Evolutionary conservation across 495 filamentous ascomycete genomes (phyloP).

Genomic region (Penicillium fimorum): DNA sequence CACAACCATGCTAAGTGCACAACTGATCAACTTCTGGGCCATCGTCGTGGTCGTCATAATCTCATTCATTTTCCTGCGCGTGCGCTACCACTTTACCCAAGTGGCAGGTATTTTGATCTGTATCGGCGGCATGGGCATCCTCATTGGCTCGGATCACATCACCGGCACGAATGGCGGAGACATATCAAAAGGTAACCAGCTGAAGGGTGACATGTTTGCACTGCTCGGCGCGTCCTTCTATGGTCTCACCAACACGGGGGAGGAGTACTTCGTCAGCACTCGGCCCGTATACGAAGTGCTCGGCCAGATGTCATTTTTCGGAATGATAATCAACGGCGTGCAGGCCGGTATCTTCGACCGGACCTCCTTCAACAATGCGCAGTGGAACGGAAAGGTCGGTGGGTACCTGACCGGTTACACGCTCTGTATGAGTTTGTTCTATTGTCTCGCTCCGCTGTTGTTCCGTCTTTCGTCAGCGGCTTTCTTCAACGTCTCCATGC

Average conservation of each 20-base stretch:
- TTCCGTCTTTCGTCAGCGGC: conserved; percentile 86
- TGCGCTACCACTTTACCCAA: conserved; percentile 86
- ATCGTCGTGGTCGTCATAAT: conserved; percentile 89
- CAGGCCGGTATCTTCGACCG: conserved; percentile 92
- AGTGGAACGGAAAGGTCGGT: conserved; percentile 63
- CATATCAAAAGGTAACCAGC: conserved; percentile 56
- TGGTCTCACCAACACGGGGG: conserved; percentile 82
- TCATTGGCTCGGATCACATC: conserved; percentile 86
- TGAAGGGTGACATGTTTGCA: conserved; percentile 93
- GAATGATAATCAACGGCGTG: conserved; percentile 84
- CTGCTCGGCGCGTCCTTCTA: conserved; percentile 87
- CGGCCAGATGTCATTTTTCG: conserved; percentile 86
- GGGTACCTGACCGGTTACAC: conserved; percentile 90
- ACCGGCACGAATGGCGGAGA: conserved; percentile 62
- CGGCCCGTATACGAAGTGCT: conserved; percentile 91
- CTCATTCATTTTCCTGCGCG: conserved; percentile 76
- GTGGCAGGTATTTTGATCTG: conserved; percentile 84
- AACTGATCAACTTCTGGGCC: conserved; percentile 98
- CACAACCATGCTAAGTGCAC: conserved; percentile 84
- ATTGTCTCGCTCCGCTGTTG: conserved; percentile 79
- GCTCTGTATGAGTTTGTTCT: conserved; percentile 77
- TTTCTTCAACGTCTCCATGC: conserved; percentile 92
- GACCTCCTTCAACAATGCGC: conserved; percentile 60
- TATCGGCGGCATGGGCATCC: conserved; percentile 86
- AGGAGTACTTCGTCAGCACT: conserved; percentile 89